A percentile compares a stretch with the other conserved stretches of the same genome.
Evolutionary conservation across 805 yeast species (phyloP).

Genomic region (Brettanomyces bruxellensis): DNA sequence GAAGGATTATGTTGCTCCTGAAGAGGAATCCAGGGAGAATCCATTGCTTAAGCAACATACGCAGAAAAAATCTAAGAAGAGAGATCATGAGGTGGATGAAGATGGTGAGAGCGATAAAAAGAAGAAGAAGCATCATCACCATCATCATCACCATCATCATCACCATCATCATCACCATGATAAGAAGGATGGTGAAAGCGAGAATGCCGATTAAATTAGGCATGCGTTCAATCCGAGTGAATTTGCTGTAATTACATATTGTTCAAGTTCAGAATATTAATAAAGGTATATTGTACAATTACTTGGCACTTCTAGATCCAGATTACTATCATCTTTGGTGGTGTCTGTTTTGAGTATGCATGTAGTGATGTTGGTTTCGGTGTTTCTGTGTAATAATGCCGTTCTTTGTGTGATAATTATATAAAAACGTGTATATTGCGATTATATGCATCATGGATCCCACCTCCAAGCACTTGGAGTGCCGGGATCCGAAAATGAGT

Average conservation of each 20-base stretch:
- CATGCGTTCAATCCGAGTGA: no score
- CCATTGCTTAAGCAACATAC: constrained; percentile 23
- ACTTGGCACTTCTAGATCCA: not conserved
- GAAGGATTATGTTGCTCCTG: constrained; percentile 80
- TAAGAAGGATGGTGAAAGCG: constrained; percentile 1
- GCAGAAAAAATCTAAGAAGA: constrained; percentile 20
- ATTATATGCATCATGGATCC: not conserved
- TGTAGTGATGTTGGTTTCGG: no score
- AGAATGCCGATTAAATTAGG: not conserved
- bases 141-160: constrained; percentile 3
- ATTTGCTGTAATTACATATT: no score
- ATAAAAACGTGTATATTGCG: no score
- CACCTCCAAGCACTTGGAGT: not conserved
- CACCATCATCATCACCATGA: constrained; percentile 7
- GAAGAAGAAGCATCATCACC: constrained; percentile 1
- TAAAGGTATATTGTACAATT: no score
- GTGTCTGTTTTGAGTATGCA: no score
- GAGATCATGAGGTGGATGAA: no score
- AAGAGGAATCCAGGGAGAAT: constrained; percentile 42
- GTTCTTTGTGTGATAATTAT: no score
- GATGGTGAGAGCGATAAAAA: constrained; percentile 13
- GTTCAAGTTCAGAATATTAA: not conserved
- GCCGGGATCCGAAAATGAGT: not conserved
- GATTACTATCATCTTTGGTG: no score
- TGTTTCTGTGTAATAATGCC: no score